phyloP scores from a whole-genome alignment of 78 protist genomes.

The Anaeramoeba flamelloides region DNA sequence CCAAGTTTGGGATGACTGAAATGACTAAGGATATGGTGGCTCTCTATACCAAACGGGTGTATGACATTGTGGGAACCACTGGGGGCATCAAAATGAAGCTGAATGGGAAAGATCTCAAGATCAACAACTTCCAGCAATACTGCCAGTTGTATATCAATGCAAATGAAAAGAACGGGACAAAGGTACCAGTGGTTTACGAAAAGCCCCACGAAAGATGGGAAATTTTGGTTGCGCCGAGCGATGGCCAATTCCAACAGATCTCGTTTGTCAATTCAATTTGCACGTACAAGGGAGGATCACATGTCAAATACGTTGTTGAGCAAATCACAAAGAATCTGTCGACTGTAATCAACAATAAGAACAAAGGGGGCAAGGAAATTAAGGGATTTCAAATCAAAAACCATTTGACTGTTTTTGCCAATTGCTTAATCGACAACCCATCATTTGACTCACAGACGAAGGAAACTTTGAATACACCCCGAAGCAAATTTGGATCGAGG shows the following conservation, averaged over 20 bases:
- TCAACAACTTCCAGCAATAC: neutral
- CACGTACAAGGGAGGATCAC: conserved; percentile 33
- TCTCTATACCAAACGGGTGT: conserved; percentile 51
- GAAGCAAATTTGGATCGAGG: neutral
- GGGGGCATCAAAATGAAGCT: neutral
- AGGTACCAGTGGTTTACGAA: neutral
- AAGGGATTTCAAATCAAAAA: conserved; percentile 45
- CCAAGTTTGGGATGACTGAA: conserved; percentile 41
- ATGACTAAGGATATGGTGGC: conserved; percentile 57
- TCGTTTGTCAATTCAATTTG: conserved; percentile 85
- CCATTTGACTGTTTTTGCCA: conserved; percentile 70
- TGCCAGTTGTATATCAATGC: neutral
- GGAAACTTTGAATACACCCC: conserved; percentile 54
- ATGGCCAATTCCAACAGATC: conserved; percentile 47
- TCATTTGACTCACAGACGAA: conserved; percentile 89
- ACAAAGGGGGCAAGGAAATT: conserved; percentile 6
- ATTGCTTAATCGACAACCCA: conserved; percentile 87
- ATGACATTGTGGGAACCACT: conserved; percentile 72
- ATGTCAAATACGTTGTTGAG: neutral
- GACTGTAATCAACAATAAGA: conserved; percentile 30
- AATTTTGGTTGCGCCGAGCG: conserved; percentile 5
- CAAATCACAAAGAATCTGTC: neutral
- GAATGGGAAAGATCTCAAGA: neutral
- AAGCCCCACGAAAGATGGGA: conserved; percentile 34
- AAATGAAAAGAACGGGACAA: too few relatives aligned